Percentiles rank a stretch among this genome's conserved stretches.
Conservation (phyloP, 768 basidiomycete genomes). For the Scleroderma bovista region DNA sequence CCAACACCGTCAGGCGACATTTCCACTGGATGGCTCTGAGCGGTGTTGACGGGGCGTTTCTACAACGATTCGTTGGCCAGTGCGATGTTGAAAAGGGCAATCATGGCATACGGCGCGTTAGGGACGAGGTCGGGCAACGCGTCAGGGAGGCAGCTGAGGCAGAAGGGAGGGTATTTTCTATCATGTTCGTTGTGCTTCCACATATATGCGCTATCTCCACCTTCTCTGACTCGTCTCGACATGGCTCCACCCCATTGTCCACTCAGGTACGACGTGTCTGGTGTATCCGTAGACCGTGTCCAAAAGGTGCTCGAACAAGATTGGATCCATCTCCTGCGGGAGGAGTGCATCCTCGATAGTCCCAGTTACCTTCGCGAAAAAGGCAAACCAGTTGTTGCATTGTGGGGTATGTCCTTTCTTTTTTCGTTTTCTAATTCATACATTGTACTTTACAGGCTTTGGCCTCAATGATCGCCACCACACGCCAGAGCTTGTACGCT, state of each 20-base stretch:
- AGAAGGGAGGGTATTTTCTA: slow-evolving; percentile 76
- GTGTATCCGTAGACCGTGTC: slow-evolving; percentile 68
- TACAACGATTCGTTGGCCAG: slow-evolving; percentile 72
- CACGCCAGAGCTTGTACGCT: slow-evolving; percentile 52
- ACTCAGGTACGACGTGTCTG: slow-evolving; percentile 81
- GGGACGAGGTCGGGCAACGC: slow-evolving; percentile 69
- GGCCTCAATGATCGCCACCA: slow-evolving; percentile 61
- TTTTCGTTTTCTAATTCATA: not conserved
- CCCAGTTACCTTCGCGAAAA: slow-evolving; percentile 70
- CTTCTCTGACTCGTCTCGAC: not conserved
- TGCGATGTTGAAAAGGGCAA: slow-evolving; percentile 52
- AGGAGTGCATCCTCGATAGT: slow-evolving; percentile 58
- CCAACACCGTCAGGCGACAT: slow-evolving; percentile 62
- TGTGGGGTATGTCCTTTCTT: slow-evolving; percentile 51
- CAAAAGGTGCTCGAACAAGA: slow-evolving; percentile 62
- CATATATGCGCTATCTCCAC: not conserved
- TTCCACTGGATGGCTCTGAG: slow-evolving; percentile 73
- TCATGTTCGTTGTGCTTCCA: slow-evolving; percentile 54
- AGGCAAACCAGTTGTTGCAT: slow-evolving; percentile 61
- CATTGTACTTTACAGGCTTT: slow-evolving; percentile 42
- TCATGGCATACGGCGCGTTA: slow-evolving; percentile 51
- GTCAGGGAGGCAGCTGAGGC: slow-evolving; percentile 75
- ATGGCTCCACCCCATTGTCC: not conserved
- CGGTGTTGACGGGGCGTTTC: slow-evolving; percentile 74
- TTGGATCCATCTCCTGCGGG: slow-evolving; percentile 64